Conservation (phyloP, 495 filamentous ascomycete species). For the Pyrenopolyporus hunteri region DNA sequence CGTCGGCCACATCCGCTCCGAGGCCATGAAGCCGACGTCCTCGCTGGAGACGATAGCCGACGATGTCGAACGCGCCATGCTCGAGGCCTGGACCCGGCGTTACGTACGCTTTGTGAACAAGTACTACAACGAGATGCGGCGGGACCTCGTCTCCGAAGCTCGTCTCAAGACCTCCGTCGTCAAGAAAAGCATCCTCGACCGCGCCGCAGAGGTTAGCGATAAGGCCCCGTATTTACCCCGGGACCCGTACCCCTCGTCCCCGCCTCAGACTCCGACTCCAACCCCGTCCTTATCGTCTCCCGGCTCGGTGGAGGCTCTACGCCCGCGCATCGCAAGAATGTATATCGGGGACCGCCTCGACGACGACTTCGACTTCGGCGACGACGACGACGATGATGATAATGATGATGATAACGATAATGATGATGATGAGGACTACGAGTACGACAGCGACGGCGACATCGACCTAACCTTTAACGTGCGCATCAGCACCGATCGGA, state of each 20-base stretch:
- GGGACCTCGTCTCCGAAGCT: neutral
- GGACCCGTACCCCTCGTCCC: neutral
- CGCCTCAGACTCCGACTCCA: neutral
- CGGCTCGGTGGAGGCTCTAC: neutral
- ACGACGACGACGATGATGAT: neutral
- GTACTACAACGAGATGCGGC: neutral
- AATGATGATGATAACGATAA: neutral
- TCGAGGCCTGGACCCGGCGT: neutral
- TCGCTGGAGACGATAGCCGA: slow-evolving; percentile 4
- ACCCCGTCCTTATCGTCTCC: neutral
- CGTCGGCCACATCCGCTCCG: neutral
- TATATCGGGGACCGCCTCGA: neutral
- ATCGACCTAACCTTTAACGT: neutral
- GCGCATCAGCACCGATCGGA: neutral
- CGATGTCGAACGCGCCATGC: neutral
- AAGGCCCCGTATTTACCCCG: too few relatives aligned
- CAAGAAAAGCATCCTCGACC: slow-evolving; percentile 5
- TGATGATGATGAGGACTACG: too few relatives aligned
- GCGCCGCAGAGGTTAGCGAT: too few relatives aligned
- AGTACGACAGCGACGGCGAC: neutral
- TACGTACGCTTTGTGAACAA: neutral
- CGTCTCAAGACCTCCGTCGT: neutral
- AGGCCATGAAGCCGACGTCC: neutral
- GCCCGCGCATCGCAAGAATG: neutral
- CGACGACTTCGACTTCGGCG: too few relatives aligned